phyloP scores from a whole-genome alignment of 495 filamentous ascomycete genomes.

The Symbiotaphrina buchneri region DNA sequence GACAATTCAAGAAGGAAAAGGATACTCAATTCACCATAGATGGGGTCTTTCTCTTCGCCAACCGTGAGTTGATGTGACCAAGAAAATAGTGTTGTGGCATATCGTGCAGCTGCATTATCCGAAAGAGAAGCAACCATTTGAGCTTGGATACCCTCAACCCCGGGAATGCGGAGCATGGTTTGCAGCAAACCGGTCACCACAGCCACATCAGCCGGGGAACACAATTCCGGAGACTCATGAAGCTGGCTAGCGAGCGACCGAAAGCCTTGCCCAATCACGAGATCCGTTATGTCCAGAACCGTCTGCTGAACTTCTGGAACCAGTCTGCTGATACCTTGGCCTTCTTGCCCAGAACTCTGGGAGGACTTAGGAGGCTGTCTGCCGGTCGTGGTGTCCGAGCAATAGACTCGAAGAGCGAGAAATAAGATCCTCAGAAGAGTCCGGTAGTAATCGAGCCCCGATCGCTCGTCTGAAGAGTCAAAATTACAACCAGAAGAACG shows the following conservation, averaged over 20 bases:
- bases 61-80: slow-evolving; percentile 65
- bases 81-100: slow-evolving; percentile 71
- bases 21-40: slow-evolving; percentile 79
- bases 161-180: slow-evolving; percentile 49
- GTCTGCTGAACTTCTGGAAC: slow-evolving; percentile 17
- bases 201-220: slow-evolving; percentile 47
- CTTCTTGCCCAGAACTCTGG: not conserved
- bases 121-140: slow-evolving; percentile 38
- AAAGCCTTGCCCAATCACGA: slow-evolving; percentile 63
- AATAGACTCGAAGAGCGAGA: slow-evolving; percentile 47
- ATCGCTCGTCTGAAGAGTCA: slow-evolving; percentile 37
- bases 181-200: slow-evolving; percentile 82
- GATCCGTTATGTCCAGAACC: slow-evolving; percentile 50
- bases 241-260: slow-evolving; percentile 50
- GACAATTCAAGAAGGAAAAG: slow-evolving; percentile 79
- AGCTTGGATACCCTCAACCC: slow-evolving; percentile 36
- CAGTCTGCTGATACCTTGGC: not conserved
- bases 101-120: slow-evolving; percentile 41
- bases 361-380: not conserved
- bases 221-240: slow-evolving; percentile 28
- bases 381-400: slow-evolving; percentile 6
- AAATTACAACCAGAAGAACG: slow-evolving; percentile 39
- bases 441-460: slow-evolving; percentile 64
- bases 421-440: slow-evolving; percentile 68
- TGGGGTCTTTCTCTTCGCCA: slow-evolving; percentile 64